Base-by-base conservation (phyloP, 192 early-diverging fungal species). In the Phlyctochytrium arcticum region DNA sequence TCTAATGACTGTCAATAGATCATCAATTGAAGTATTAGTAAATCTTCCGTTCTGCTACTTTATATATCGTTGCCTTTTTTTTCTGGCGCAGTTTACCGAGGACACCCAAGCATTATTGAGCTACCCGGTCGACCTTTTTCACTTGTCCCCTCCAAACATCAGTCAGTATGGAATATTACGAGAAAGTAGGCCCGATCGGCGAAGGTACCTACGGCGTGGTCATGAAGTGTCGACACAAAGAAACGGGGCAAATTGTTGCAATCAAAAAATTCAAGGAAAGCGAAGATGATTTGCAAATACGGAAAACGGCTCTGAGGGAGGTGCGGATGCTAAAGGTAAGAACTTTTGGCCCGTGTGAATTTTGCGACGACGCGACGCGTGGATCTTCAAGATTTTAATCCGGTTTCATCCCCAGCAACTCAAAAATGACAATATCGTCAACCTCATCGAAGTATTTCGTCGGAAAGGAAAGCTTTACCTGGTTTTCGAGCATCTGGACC, bases 201-300 rank as follows among this genome's bases (percentile, higher is more conserved):
- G 84, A 86, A 65, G 84, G 84, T 19, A 86, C 84, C 4, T 86
- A 86, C 55, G 84, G 84, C 3, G 76, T 86, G 69, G 84, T 86
- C 23, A 85, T 86, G 81, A 86, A 86, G 57, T 86, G 84, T 56
- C 71, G 84, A 42, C 80, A 86, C 70, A 81, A 76, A 57, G 84
- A 86, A 36, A 72, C 83, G 8, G 84, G 84, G 6, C 83, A 83
- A 44, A 83, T 81, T 17, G 84, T 86, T 9, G 84, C 84, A 26
- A 86, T 86, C 49, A 86, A 86, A 59, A 86, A 86, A 67, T 86
- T 86, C 59, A 86, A 86, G 65, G 84, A 86, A 50, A 69, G 62
- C 27, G 84, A 86, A 62, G 84, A 86, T 60, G 84, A 86, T 54
- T 64, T 83, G 47, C 84, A 86, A 62, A 86, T 86, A 33, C 66